phyloP scores from a whole-genome alignment of 257 asterid genomes.

The Nicotiana tabacum region DNA sequence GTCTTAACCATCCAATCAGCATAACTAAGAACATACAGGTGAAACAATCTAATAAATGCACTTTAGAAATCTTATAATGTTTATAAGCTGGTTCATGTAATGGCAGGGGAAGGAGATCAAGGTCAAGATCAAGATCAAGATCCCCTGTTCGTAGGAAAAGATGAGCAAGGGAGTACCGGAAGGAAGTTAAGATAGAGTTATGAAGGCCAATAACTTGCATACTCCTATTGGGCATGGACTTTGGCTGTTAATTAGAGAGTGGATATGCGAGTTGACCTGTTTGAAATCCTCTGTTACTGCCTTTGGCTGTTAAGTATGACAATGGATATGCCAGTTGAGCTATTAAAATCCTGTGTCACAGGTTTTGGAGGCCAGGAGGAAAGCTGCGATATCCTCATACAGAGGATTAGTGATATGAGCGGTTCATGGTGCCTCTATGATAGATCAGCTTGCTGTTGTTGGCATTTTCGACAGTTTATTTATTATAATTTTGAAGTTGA shows the following conservation, averaged over 20 bases:
- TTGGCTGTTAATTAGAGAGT: background rate
- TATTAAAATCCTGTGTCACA: background rate
- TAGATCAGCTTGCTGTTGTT: background rate
- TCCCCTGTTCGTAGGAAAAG: conserved; percentile 69
- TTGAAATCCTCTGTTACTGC: conserved; percentile 4
- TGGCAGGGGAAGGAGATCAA: conserved; percentile 64
- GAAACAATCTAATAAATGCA: conserved; percentile 23
- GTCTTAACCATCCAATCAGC: conserved; percentile 22
- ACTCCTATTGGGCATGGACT: background rate
- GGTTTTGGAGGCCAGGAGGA: conserved; percentile 1
- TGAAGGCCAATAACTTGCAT: background rate
- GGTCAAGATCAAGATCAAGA: conserved; percentile 66
- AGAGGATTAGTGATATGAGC: background rate
- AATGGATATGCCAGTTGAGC: background rate
- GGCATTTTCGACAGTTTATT: background rate
- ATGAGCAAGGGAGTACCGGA: conserved; percentile 15
- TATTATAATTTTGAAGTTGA: conserved; percentile 1
- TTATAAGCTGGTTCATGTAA: conserved; percentile 28
- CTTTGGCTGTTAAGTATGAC: background rate
- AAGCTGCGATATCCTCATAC: background rate
- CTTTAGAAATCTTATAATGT: background rate
- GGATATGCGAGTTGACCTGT: background rate
- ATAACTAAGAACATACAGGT: conserved; percentile 42
- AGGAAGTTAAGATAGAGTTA: background rate
- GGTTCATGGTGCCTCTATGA: background rate